Evolutionary conservation across 257 asterid genomes (phyloP), one percentile per base, ranked within the genome.

Genomic region (Plantago major): DNA sequence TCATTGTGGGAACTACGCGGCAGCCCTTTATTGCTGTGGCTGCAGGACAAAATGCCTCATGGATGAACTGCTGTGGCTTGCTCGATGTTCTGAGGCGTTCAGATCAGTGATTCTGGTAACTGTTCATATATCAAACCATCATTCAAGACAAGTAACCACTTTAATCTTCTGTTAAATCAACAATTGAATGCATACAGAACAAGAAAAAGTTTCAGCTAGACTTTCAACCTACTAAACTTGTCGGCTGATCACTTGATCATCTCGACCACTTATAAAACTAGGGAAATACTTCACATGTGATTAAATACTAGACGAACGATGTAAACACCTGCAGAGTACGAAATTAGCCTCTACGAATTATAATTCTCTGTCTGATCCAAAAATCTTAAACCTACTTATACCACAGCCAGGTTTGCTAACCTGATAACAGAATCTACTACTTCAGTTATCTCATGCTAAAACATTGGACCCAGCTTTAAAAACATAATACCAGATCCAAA

Each of bases 11-110:
- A 30, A n/a, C 8, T 33, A n/a, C 9, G 43, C 48, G 10, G 40
- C 58, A 49, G 67, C 58, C 67, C 16, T 49, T 49, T 62, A 17
- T 62, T 38, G 58, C 58, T 8, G 49, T 37, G 9, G 42, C 33
- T 33, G 67, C 58, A 2, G 42, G 30, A 48, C 26, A 33, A 37
- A 48, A 14, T 50, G 58, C 67, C 9, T 62, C 67, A 11, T 62
- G 67, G 67, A 42, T 14, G 67, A 49, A 49, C n/a, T 62, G 67
- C 13, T 62, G 67, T 42, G 67, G 67, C 7, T 62, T 62, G 67
- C 40, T 62, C 30, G 67, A 62, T 19, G 33, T 62, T 17, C 49
- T 62, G 40, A 62, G 14, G 42, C 58, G 58, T 48, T 15, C 48
- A 13, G 49, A 62, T 12, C 9, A 62, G 19, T 62, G 58, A 62